Base-by-base conservation (phyloP, 352 stramenopile genomes). In the Globisporangium nodosum region DNA sequence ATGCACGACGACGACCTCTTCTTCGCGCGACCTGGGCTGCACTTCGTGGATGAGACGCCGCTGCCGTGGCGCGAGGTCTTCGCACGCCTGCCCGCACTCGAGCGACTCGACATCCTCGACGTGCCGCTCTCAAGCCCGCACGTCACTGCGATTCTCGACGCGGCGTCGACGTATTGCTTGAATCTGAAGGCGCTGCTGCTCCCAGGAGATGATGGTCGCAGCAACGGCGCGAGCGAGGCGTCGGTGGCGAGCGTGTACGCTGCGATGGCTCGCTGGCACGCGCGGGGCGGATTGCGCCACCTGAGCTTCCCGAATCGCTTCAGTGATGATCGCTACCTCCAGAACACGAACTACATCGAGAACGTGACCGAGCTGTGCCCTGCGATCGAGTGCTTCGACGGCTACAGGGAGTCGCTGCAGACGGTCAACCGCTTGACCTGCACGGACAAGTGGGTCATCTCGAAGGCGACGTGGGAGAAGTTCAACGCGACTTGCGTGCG, bases 381-480 rank as follows among this genome's bases (percentile, higher is more conserved):
- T 12, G 66, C 76, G 12, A 69, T 86, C n/a, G 71, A 86, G 54
- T 63, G 80, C 31, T 56, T 86, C 9, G 76, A 86, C 39, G 73
- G 71, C 24, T 85, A 73, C 73, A 81, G 81, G 49, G 69, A 81
- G 30, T 61, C 77, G 47, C 69, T 68, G 45, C 73, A 85, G 52
- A 73, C 69, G 4, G 82, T 67, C 68, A 71, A 63, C 3, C 70
- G 73, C 20, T 64, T 81, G 18, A 64, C 66, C 1, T 84, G 74
- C 45, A 69, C 83, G 49, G 76, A 86, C 60, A 68, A 84, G 53
- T 86, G 76, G 76, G 61, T 72, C 15, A 49, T 86, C 4, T 69
- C 65, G 3, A 49, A 69, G 3, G 63, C 69, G 0, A 60, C 63
- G 15, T 87, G 76, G 76, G 62, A 71, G 21, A 51, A 51, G 12